Conservation (phyloP, 2,329 filamentous ascomycete species). For the Zarea fungicola region DNA sequence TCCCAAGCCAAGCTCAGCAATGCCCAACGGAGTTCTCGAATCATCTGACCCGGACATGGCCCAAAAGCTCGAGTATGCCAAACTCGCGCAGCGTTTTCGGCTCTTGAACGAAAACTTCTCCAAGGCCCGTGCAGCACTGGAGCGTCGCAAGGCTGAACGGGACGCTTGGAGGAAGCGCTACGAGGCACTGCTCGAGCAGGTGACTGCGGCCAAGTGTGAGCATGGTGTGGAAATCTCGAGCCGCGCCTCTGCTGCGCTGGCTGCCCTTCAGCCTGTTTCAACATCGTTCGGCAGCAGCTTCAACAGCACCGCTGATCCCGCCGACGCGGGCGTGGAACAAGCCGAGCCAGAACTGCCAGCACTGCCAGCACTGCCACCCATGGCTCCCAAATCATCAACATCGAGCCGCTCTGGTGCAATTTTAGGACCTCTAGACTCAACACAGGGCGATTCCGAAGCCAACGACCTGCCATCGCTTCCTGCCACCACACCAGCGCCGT, state of each 20-base stretch:
- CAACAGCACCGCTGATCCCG: conserved; percentile 6
- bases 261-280: not conserved
- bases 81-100: conserved; percentile 35
- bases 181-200: conserved; percentile 36
- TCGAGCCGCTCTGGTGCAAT: not conserved
- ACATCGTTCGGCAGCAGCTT: conserved; percentile 7
- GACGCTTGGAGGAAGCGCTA: conserved; percentile 43
- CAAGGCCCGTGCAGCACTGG: conserved; percentile 32
- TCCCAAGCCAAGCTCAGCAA: conserved; percentile 1
- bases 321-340: conserved; percentile 8
- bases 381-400: conserved; percentile 19
- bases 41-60: conserved; percentile 16
- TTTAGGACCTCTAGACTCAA: conserved; percentile 21
- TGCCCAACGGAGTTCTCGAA: conserved; percentile 3
- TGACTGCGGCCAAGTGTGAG: conserved; percentile 38
- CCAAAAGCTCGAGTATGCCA: conserved; percentile 29
- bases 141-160: conserved; percentile 36
- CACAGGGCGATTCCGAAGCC: conserved; percentile 22
- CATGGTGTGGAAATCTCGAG: conserved; percentile 26
- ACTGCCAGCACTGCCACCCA: conserved; percentile 23
- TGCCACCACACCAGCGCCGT: conserved; percentile 2
- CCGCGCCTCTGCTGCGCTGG: not conserved
- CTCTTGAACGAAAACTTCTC: conserved; percentile 38
- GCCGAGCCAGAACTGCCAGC: conserved; percentile 21
- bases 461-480: conserved; percentile 22